These are phyloP conservation scores for Pythium chondricola DNA, from an alignment of 352 stramenopile species.

Conservation along the genomic window DNA sequence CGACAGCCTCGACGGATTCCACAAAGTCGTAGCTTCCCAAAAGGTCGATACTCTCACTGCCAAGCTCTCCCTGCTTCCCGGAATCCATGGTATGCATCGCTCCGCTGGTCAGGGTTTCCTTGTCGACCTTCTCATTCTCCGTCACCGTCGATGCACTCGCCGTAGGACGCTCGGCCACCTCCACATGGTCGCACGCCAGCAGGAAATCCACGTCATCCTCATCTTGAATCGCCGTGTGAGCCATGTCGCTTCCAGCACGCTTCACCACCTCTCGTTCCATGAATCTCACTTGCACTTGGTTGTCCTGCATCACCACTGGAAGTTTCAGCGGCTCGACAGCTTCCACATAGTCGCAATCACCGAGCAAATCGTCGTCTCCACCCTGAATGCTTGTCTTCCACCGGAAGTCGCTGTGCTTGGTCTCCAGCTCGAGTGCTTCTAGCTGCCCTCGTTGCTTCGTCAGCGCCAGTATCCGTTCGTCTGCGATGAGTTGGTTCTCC, in stretches of 20 bases:
- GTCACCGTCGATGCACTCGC: not conserved
- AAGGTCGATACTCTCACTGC: not conserved
- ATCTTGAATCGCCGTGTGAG: not conserved
- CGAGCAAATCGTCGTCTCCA: slow-evolving; percentile 14
- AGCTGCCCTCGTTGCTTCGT: slow-evolving; percentile 40
- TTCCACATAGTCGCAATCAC: slow-evolving; percentile 21
- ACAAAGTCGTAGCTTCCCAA: not conserved
- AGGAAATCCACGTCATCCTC: slow-evolving; percentile 13
- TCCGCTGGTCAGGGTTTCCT: too few species aligned
- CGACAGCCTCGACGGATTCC: not conserved
- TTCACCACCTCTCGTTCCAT: not conserved
- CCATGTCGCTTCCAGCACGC: not conserved
- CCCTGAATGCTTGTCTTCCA: not conserved
- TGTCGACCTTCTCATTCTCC: too few species aligned
- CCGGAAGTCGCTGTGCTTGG: slow-evolving; percentile 14
- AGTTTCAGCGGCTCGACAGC: slow-evolving; percentile 8
- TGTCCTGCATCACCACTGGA: slow-evolving; percentile 14
- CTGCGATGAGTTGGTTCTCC: slow-evolving; percentile 26
- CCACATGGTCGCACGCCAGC: slow-evolving; percentile 15
- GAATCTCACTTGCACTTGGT: slow-evolving; percentile 16
- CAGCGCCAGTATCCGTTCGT: slow-evolving; percentile 36
- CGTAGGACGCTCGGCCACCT: slow-evolving; percentile 6
- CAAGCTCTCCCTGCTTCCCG: not conserved
- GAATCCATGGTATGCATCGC: not conserved
- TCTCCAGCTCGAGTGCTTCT: slow-evolving; percentile 36